Percentiles rank a stretch among this genome's conserved stretches.
These are phyloP conservation scores for Alternaria sp. DNA, from an alignment of 2,329 filamentous ascomycete species.

Conservation along the genomic window DNA sequence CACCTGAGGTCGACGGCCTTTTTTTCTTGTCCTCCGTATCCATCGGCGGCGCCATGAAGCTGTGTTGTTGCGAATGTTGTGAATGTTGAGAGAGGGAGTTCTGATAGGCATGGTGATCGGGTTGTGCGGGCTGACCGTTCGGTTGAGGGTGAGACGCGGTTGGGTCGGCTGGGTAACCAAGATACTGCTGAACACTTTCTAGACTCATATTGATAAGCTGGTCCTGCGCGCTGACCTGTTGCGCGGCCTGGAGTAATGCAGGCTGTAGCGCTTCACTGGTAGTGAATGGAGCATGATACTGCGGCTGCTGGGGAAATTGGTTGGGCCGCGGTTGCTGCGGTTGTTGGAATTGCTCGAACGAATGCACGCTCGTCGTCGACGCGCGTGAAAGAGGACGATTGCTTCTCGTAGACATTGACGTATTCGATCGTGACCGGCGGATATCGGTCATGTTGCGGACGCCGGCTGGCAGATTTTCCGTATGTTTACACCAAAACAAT, in stretches of 20 bases:
- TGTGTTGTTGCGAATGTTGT: slow-evolving; percentile 32
- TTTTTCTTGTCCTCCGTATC: slow-evolving; percentile 56
- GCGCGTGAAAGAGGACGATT: slow-evolving; percentile 56
- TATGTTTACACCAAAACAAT: slow-evolving; percentile 48
- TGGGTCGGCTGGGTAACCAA: slow-evolving; percentile 36
- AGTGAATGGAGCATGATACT: slow-evolving; percentile 38
- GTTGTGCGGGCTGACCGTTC: slow-evolving; percentile 31
- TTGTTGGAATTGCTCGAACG: slow-evolving; percentile 44
- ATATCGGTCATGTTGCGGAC: slow-evolving; percentile 45
- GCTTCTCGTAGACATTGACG: slow-evolving; percentile 52
- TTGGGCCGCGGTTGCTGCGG: slow-evolving; percentile 22
- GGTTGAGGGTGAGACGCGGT: slow-evolving; percentile 21
- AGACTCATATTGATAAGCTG: slow-evolving; percentile 37
- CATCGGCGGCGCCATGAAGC: slow-evolving; percentile 33
- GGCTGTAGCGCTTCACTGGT: slow-evolving; percentile 38
- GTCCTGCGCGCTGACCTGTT: slow-evolving; percentile 46
- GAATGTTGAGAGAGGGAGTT: slow-evolving; percentile 33
- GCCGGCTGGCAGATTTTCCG: slow-evolving; percentile 21
- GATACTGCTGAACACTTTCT: slow-evolving; percentile 44
- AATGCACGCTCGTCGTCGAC: slow-evolving; percentile 57
- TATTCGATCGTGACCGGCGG: slow-evolving; percentile 55
- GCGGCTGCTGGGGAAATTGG: slow-evolving; percentile 29
- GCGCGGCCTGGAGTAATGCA: slow-evolving; percentile 44
- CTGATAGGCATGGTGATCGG: slow-evolving; percentile 39
- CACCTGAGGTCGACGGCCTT: slow-evolving; percentile 69